Conservation (phyloP, 495 filamentous ascomycete genomes). For the Trichoderma gamsii region DNA sequence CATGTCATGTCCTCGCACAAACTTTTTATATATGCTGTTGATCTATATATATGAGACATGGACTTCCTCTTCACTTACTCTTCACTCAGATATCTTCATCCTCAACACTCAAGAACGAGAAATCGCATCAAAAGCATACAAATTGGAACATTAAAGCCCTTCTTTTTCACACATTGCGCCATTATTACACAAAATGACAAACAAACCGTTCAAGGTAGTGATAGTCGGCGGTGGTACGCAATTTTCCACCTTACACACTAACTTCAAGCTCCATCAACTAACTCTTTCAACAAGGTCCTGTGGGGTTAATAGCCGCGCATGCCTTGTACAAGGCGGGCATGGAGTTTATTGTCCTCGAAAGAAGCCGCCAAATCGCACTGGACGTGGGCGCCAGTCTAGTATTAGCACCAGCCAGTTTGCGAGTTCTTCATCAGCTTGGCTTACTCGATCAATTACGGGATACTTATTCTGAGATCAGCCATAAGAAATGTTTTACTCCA, state of each 20-base stretch:
- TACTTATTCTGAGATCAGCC: neutral
- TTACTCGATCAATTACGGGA: slow-evolving; percentile 25
- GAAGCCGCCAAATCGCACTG: slow-evolving; percentile 27
- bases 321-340: slow-evolving; percentile 33
- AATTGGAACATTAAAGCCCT: neutral
- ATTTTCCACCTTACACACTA: neutral
- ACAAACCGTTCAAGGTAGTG: slow-evolving; percentile 26
- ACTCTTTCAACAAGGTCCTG: slow-evolving; percentile 21
- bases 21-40: no score
- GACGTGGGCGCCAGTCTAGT: slow-evolving; percentile 30
- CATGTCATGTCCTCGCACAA: no score
- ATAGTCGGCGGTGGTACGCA: slow-evolving; percentile 38
- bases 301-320: slow-evolving; percentile 40
- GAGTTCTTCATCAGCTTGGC: slow-evolving; percentile 42
- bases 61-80: no score
- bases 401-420: slow-evolving; percentile 24
- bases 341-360: slow-evolving; percentile 43
- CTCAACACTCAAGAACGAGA: no score
- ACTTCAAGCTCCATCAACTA: neutral
- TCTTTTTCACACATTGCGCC: neutral
- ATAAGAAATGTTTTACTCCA: neutral
- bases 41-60: no score
- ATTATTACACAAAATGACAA: neutral
- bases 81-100: no score
- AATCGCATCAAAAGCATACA: neutral